Evolutionary conservation across 805 yeast genomes (phyloP).

Genomic region (Vanderwaltozyma tropicalis): DNA sequence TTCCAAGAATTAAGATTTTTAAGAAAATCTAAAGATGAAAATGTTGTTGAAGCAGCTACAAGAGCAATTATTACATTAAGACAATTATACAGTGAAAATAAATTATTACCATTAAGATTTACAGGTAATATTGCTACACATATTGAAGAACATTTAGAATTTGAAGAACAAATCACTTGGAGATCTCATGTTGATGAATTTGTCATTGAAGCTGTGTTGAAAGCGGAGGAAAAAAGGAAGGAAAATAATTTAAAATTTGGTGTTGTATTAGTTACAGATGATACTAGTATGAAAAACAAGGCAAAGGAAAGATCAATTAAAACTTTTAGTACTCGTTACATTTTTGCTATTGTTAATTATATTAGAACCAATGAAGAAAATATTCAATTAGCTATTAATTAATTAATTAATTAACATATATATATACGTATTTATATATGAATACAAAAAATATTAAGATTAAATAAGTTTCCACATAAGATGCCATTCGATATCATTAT

Average conservation of each 20-base stretch:
- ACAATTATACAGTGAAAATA: constrained; percentile 48
- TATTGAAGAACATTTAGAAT: constrained; percentile 61
- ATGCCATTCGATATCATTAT: constrained; percentile 13
- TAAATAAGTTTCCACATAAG: constrained; percentile 11
- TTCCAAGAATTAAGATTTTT: constrained; percentile 68
- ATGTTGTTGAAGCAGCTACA: constrained; percentile 71
- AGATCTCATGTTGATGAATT: constrained; percentile 62
- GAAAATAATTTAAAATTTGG: constrained; percentile 1
- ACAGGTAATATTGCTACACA: constrained; percentile 62
- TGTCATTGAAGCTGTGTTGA: constrained; percentile 42
- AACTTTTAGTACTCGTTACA: constrained; percentile 27
- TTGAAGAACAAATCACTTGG: constrained; percentile 66
- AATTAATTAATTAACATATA: background rate
- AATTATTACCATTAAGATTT: constrained; percentile 50
- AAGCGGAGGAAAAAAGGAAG: constrained; percentile 10
- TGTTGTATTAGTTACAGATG: constrained; percentile 59
- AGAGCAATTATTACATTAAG: constrained; percentile 66
- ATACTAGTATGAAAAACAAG: constrained; percentile 57
- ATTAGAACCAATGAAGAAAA: constrained; percentile 1
- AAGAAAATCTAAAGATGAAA: constrained; percentile 59
- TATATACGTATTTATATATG: background rate
- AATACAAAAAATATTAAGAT: constrained; percentile 4
- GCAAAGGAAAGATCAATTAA: constrained; percentile 17
- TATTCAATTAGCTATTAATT: constrained; percentile 3
- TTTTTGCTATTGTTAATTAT: constrained; percentile 16